Base-by-base conservation (phyloP, 1,284 basidiomycete genomes). In the Lentinula novae-zelandiae region DNA sequence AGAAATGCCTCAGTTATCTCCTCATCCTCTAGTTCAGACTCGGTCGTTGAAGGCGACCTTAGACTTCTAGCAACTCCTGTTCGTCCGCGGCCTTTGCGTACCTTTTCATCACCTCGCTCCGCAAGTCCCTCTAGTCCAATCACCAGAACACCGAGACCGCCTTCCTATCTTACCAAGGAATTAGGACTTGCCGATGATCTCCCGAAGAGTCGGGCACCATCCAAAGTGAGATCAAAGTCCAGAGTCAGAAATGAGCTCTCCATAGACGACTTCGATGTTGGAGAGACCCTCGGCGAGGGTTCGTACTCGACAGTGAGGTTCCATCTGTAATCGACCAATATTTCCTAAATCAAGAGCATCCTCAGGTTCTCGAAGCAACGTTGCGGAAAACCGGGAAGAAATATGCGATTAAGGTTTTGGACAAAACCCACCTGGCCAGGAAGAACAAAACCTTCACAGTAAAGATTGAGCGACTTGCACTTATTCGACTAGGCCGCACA, bases 1-100 rank as follows among this genome's bases (percentile, higher is more conserved):
- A 82, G 89, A 70, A 90, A 89, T 76, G 81, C 88, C 5, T 89
- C 87, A 12, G 88, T 89, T 68, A 88, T 90, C 12, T 88, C 87
- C 12, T 88, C 87, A 2, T 83, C 82, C 36, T 86, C 85, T 57
- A 82, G 81, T 71, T 85, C 85, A 48, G 82, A 84, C 67, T 81
- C 80, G 38, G 75, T 76, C 33, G 76, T 79, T 51, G 66, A 79
- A 60, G 72, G 71, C 60, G 59, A 38, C 53, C 67, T 20, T 61
- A 33, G 63, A 49, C 66, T 78, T 48, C 69, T 77, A 48, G 75
- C 73, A 7, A 75, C 82, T 15, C 75, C 78, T n/a, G 34, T 53
- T 78, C 36, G 79, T 0, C 79, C 82, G 42, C 78, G 87, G n/a
- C 85, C 86, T 7, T 72, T 80, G 9, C 83, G 87, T 57, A 83